Evolutionary conservation across 306 rosid species (phyloP), one percentile per base, ranked within the genome.

Genomic region (Glycine soja): DNA sequence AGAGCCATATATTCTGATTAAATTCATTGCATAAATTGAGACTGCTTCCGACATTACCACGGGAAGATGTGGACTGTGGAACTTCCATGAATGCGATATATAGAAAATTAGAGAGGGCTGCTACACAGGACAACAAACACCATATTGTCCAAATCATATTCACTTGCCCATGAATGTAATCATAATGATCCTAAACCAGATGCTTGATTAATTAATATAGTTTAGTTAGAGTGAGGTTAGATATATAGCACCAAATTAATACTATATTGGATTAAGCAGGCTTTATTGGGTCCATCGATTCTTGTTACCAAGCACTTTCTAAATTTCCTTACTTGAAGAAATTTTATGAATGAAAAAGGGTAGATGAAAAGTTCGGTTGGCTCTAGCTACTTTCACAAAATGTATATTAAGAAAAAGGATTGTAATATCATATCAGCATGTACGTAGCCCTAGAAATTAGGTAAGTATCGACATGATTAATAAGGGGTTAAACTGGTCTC

Each of bases 401-500:
- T n/a, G 13, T 4, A 2, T 36, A 36, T 36, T 3, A 36, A 36
- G 40, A 12, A 12, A 4, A 51, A 59, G 46, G 30, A 50, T 10
- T 13, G 0, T 30, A 70, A n/a, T 6, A 42, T 42, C 9, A 42
- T n/a, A n/a, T n/a, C n/a, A n/a, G n/a, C n/a, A n/a, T n/a, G 9
- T 16, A 38, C 57, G 14, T 54, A 46, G 58, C n/a, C 15, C 5
- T 43, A 19, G 12, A 59, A 73, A 63, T 74, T 81, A 65, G 80
- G 64, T 74, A 40, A 74, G 82, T 56, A 75, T 24, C 4, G 19
- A 7, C 76, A 51, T 82, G 66, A 81, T 73, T 70, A 45, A 24
- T 48, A 73, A 18, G 73, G 45, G 79, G 76, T 59, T 66, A 56
- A 84, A 76, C 58, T 57, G 77, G 82, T 80, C 43, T 40, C 43